phyloP scores from a whole-genome alignment of 768 basidiomycete species.

The Coprinellus micaceus region DNA sequence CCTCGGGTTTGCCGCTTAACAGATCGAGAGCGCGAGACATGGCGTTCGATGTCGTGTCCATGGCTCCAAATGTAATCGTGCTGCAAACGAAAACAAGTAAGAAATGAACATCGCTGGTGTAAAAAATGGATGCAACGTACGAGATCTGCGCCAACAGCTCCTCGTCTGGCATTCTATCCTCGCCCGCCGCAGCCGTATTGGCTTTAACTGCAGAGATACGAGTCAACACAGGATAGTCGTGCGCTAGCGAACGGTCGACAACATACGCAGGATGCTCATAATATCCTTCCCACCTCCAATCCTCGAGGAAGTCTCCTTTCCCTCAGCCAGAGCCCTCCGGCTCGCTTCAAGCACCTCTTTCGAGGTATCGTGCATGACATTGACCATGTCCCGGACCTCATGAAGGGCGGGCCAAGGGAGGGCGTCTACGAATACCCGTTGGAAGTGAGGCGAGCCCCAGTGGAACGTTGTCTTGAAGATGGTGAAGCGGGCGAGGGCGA shows the following conservation, averaged over 20 bases:
- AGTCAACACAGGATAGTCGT: not conserved
- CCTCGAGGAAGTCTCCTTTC: slow-evolving; percentile 29
- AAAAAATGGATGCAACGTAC: slow-evolving; percentile 3
- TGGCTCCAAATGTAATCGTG: slow-evolving; percentile 36
- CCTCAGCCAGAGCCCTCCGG: slow-evolving; percentile 30
- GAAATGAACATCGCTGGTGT: not conserved
- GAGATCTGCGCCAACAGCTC: slow-evolving; percentile 39
- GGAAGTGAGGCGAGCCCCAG: slow-evolving; percentile 28
- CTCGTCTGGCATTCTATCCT: slow-evolving; percentile 29
- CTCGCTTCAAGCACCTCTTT: slow-evolving; percentile 35
- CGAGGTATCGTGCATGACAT: slow-evolving; percentile 35
- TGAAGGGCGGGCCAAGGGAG: slow-evolving; percentile 28
- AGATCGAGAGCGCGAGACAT: slow-evolving; percentile 31
- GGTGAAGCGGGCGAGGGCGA: not conserved
- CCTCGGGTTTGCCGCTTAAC: slow-evolving; percentile 31
- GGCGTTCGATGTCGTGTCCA: slow-evolving; percentile 40
- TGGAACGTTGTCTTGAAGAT: slow-evolving; percentile 15
- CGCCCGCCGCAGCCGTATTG: slow-evolving; percentile 31
- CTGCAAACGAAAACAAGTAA: slow-evolving; percentile 16
- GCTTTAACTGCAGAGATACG: slow-evolving; percentile 30
- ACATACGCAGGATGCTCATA: slow-evolving; percentile 43
- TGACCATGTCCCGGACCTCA: slow-evolving; percentile 27
- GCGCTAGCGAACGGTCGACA: not conserved
- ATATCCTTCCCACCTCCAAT: slow-evolving; percentile 43
- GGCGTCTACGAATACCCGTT: slow-evolving; percentile 30